phyloP scores from a whole-genome alignment of 176 grass and related monocot species.

The Bromus sterilis region DNA sequence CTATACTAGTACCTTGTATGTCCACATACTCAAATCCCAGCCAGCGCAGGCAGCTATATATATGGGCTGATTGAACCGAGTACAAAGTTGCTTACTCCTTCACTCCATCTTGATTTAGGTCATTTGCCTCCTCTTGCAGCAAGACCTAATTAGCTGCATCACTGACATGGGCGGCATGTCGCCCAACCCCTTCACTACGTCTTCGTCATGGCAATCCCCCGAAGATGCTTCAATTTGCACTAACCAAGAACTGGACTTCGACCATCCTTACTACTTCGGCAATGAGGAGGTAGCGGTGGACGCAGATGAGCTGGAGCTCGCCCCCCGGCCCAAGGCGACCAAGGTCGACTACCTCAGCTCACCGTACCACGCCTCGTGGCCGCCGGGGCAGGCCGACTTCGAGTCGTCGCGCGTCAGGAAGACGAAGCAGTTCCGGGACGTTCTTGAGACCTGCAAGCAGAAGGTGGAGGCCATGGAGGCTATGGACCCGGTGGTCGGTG shows the following conservation, averaged over 20 bases:
- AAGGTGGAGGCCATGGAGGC: conserved; percentile 54
- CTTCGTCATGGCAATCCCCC: not conserved
- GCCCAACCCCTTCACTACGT: not conserved
- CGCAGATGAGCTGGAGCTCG: conserved; percentile 18
- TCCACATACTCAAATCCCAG: not conserved
- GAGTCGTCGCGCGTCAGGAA: conserved; percentile 37
- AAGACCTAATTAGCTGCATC: not conserved
- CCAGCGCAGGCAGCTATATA: not conserved
- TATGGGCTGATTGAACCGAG: not conserved
- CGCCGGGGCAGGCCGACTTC: not conserved
- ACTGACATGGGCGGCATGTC: conserved; percentile 8
- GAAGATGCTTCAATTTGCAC: conserved; percentile 11
- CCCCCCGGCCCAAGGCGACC: conserved; percentile 18
- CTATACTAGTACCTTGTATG: not conserved
- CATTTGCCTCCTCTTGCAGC: conserved; percentile 6
- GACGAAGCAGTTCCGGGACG: conserved; percentile 27
- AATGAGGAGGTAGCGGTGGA: conserved; percentile 23
- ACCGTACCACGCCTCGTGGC: conserved; percentile 20
- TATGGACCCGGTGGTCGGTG: not conserved
- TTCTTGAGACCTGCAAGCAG: conserved; percentile 57
- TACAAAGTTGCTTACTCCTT: conserved; percentile 8
- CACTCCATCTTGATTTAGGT: too few species aligned
- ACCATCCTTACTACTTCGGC: not conserved
- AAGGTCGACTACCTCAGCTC: conserved; percentile 39
- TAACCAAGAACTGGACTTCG: conserved; percentile 12